Base-by-base conservation (phyloP, 352 stramenopile species). In the Globisporangium lucens region DNA sequence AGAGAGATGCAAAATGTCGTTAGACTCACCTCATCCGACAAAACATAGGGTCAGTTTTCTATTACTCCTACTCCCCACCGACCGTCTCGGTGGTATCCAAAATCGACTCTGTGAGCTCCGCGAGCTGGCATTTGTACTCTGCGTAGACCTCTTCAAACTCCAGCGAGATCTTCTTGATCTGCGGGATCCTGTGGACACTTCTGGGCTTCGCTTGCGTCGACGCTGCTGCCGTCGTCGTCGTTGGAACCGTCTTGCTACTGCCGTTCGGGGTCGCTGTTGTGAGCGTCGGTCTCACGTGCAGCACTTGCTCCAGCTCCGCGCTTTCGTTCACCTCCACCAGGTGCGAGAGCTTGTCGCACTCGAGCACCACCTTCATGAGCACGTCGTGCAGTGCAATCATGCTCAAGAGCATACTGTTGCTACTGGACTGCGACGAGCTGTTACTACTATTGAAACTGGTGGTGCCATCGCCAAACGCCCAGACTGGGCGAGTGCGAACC, bases 101-200 rank as follows among this genome's bases (percentile, higher is more conserved):
- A n/a, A 90, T 73, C 36, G 66, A 79, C 27, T 90, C 82, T 4
- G 77, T 85, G 36, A 90, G 67, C 61, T 84, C 71, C 1, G 79
- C 82, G 46, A 90, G 71, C 29, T 82, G 66, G 20, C 81, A 71
- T 33, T 89, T 89, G 69, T 68, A 75, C 61, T 89, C 77, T 15
- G 77, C 76, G 36, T 76, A 67, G 43, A 80, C 55, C 6, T 79
- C 69, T 36, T 80, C 75, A 51, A 88, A 77, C 58, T 89, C 82
- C 20, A 79, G 35, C 43, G 79, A 79, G 65, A 90, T 86, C n/a
- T 77, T 76, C 52, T 76, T 69, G 55, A 89, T 65, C 62, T 91
- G 80, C 13, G 79, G 79, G 22, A 88, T 70, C 22, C 69, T 43
- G 3, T 49, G 20, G 1, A 36, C 7, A 2, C n/a, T n/a, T 65